Conservation (phyloP, 306 rosid species). For the Begonia loranthoides region DNA sequence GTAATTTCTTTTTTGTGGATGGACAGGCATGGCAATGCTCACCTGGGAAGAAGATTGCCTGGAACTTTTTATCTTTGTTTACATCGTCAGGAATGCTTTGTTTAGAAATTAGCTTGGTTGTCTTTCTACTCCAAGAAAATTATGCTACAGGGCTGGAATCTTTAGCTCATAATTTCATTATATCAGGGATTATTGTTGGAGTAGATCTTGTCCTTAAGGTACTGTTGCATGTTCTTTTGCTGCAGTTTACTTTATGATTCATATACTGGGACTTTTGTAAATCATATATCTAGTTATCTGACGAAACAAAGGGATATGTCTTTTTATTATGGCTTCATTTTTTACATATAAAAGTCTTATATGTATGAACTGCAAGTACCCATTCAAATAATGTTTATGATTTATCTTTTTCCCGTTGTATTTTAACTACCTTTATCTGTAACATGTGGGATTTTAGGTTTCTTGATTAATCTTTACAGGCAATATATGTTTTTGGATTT, state of each 20-base stretch:
- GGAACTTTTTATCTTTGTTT: conserved; percentile 53
- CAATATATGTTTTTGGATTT: conserved; percentile 60
- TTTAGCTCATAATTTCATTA: conserved; percentile 29
- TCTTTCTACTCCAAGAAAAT: conserved; percentile 49
- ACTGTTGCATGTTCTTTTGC: conserved; percentile 6
- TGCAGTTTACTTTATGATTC: too few relatives aligned
- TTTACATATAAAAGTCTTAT: too few relatives aligned
- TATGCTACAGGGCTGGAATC: conserved; percentile 42
- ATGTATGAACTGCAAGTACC: too few relatives aligned
- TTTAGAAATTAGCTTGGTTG: conserved; percentile 57
- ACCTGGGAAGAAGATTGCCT: conserved; percentile 39
- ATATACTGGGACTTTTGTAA: too few relatives aligned
- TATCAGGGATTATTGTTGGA: conserved; percentile 42
- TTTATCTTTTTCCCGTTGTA: too few relatives aligned
- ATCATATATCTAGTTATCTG: too few relatives aligned
- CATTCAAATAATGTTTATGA: too few relatives aligned
- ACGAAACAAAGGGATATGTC: too few relatives aligned
- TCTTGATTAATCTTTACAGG: conserved; percentile 12
- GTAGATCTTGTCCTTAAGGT: conserved; percentile 69
- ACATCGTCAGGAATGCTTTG: conserved; percentile 50
- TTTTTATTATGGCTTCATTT: too few relatives aligned
- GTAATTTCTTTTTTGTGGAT: too few relatives aligned
- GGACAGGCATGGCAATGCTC: conserved; percentile 59
- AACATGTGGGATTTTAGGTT: too few relatives aligned
- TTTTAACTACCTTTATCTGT: too few relatives aligned